Conservation (phyloP, 371 early-diverging fungal species). For the Rhizomucor pusillus region DNA sequence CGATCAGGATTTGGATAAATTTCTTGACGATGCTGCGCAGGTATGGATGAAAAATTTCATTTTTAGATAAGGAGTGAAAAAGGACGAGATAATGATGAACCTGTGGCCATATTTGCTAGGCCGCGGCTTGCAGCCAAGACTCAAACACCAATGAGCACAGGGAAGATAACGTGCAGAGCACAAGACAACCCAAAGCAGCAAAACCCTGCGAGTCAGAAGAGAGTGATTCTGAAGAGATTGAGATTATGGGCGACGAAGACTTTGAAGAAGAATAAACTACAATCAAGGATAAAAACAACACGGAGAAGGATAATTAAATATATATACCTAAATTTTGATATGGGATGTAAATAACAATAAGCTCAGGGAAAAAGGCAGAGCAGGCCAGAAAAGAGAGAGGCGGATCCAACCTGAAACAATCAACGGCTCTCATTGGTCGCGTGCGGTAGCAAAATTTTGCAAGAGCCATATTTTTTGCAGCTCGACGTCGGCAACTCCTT, state of each 20-base stretch:
- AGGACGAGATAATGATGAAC: constrained; percentile 1
- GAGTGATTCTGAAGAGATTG: constrained; percentile 19
- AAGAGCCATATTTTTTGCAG: not conserved
- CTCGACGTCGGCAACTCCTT: constrained; percentile 1
- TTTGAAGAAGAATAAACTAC: constrained; percentile 21
- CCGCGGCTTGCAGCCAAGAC: not conserved
- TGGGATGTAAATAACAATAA: too few relatives aligned
- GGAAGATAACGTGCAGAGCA: not conserved
- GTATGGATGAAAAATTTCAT: constrained; percentile 4
- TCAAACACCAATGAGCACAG: not conserved
- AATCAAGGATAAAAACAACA: too few relatives aligned
- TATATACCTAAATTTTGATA: too few relatives aligned
- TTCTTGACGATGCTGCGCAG: constrained; percentile 14
- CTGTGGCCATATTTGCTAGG: not conserved
- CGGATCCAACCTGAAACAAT: too few relatives aligned
- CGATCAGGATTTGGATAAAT: constrained; percentile 20
- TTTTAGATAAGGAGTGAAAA: constrained; percentile 3
- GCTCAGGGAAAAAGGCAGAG: too few relatives aligned
- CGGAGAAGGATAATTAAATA: too few relatives aligned
- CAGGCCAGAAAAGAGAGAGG: too few relatives aligned
- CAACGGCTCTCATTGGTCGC: not conserved
- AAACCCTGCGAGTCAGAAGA: constrained; percentile 5
- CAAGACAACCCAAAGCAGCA: not conserved
- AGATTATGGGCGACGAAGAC: constrained; percentile 41
- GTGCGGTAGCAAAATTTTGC: constrained; percentile 5